phyloP scores from a whole-genome alignment of 78 protist genomes.

The Pelomyxa schiedti region DNA sequence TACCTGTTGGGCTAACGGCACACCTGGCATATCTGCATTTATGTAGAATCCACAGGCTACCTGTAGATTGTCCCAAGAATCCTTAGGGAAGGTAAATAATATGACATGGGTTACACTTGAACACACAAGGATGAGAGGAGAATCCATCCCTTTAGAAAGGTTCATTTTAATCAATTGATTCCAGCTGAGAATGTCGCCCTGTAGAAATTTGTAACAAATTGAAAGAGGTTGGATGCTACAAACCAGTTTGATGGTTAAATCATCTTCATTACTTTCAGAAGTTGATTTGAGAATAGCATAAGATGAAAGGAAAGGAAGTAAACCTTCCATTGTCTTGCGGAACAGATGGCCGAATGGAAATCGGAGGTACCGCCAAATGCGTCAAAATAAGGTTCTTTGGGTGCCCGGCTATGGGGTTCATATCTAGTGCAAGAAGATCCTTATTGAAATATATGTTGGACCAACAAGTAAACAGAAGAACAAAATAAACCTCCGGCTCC shows the following conservation, averaged over 20 bases:
- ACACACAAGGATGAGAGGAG: not conserved
- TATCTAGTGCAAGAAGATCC: constrained; percentile 67
- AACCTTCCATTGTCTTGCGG: constrained; percentile 45
- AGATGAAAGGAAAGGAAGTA: not conserved
- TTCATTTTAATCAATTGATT: not conserved
- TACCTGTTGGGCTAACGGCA: not conserved
- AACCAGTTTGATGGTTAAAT: constrained; percentile 74
- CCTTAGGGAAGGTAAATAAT: constrained; percentile 22
- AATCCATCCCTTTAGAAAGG: not conserved
- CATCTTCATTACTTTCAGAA: constrained; percentile 92
- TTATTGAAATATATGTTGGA: no score
- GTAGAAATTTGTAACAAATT: no score
- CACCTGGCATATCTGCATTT: constrained; percentile 55
- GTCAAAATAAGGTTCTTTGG: constrained; percentile 74
- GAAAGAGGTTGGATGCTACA: not conserved
- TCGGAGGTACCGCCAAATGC: constrained; percentile 87
- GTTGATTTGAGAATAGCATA: not conserved
- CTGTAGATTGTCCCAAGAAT: constrained; percentile 81
- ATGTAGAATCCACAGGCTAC: constrained; percentile 50
- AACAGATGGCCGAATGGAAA: constrained; percentile 91
- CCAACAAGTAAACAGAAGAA: not conserved
- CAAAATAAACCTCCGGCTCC: constrained; percentile 5
- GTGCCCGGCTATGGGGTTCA: constrained; percentile 58
- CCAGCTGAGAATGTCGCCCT: not conserved
- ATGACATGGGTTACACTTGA: constrained; percentile 14